Base-by-base conservation (phyloP, 139 green algal genomes). In the Chlamydomonas sphaeroides region DNA sequence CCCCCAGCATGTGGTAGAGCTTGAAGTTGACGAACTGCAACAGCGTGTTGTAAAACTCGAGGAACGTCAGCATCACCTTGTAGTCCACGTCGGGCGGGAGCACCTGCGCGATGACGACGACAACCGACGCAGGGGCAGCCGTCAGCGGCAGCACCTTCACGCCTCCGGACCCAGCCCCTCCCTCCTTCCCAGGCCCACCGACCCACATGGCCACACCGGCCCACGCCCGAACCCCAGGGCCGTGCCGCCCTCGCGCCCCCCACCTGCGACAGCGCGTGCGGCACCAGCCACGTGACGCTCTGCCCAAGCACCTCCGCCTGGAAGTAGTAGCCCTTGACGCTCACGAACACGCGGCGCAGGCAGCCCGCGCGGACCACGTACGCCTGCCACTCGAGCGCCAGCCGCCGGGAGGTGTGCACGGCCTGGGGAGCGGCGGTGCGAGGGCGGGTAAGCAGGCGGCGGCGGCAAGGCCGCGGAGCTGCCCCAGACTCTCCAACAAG, bases 21-120 rank as follows among this genome's bases (percentile, higher is more conserved):
- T 98, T 98, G 92, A 96, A 98, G 89, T 98, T 95, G 36, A 99
- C 94, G 89, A 99, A 99, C 84, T 94, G 88, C 82, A 97, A 79
- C 73, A 98, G 88, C 10, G 93, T 96, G 51, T 92, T 78, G 91
- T 99, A 98, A 78, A 99, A 98, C 87, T 99, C 97, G 81, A 99
- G 91, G 92, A 99, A 99, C 38, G 97, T 99, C 17, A 98, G 79
- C 96, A 99, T 99, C 38, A 99, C 97, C 6, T 92, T 88, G 91
- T 95, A 99, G 91, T 99, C 97, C 42, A 99, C 97, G 81, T 99
- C 97, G 25, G 85, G 68, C 30, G 97, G 96, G 77, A 99, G 83
- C 65, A 97, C 91, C 89, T 98, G 83, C 3, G 53, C n/a, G n/a
- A n/a, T n/a, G n/a, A n/a, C n/a, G n/a, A n/a, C n/a, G n/a, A n/a